These are phyloP conservation scores for Deinandra increscens DNA, from an alignment of 129 eudicot species.

Conservation along the genomic window DNA sequence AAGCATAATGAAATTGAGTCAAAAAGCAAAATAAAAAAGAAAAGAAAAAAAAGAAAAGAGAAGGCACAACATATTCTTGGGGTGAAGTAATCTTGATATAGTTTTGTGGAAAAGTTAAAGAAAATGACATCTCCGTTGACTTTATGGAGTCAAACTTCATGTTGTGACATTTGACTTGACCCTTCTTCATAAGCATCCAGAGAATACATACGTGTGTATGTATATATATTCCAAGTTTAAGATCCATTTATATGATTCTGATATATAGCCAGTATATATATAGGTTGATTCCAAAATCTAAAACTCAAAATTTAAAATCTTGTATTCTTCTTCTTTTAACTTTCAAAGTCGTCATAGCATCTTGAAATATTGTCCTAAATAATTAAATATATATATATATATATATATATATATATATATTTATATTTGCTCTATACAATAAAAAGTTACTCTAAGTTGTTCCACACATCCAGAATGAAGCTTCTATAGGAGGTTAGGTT, in stretches of 20 bases:
- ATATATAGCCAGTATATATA: slow-evolving; percentile 29
- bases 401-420: no score
- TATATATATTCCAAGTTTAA: slow-evolving; percentile 24
- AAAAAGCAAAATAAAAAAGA: not conserved
- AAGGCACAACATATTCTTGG: not conserved
- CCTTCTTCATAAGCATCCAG: slow-evolving; percentile 26
- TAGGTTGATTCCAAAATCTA: slow-evolving; percentile 21
- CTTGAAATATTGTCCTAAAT: no score
- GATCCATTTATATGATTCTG: slow-evolving; percentile 31
- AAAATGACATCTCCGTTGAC: slow-evolving; percentile 19
- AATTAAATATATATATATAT: no score
- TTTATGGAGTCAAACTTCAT: slow-evolving; percentile 4
- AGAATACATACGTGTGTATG: no score
- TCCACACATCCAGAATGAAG: no score
- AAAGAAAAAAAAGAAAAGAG: not conserved
- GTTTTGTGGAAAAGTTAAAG: not conserved
- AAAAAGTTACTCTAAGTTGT: no score
- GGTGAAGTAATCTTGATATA: slow-evolving; percentile 7
- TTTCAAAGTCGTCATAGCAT: no score
- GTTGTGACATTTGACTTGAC: slow-evolving; percentile 21
- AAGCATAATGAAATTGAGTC: no score
- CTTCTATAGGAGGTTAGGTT: no score
- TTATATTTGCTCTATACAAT: no score
- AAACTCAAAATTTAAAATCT: not conserved
- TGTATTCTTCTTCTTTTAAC: no score